Base-by-base conservation (phyloP, 2,329 filamentous ascomycete species). In the Epichloe aotearoae region DNA sequence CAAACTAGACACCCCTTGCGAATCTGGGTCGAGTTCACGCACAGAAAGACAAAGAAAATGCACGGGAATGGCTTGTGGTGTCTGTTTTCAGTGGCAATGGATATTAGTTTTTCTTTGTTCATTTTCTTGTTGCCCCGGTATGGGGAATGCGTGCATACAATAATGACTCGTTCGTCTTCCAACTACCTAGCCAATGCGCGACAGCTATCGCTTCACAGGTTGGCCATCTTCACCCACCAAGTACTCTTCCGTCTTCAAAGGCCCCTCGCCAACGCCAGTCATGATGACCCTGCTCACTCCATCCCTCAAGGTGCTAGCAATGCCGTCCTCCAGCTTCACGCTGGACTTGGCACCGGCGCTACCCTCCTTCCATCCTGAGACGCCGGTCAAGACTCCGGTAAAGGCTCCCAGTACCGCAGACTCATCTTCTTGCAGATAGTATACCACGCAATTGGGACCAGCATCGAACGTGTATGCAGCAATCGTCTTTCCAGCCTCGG, bases 391-490 rank as follows among this genome's bases (percentile, higher is more conserved):
- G 17, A 86, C 73, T 39, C 72, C 71, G 71, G 87, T 86, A 69
- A 98, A 86, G 1, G 83, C 79, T 8, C 89, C 90, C 0, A 89
- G 80, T 3, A 97, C 83, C 3, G 76, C 68, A 41, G 77, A 75
- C 55, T 82, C 77, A 58, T 95, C 79, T 73, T 90, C 76, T 64
- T 90, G 86, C 40, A 90, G 78, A 64, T 95, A 97, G 74, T 98
- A 98, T 47, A 98, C 82, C 47, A 98, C 94, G 40, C 89, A 89
- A 69, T 98, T 98, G 50, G 93, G 93, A 49, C 93, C 93, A 0
- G 93, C 93, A 64, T 98, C 93, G 62, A 97, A 98, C 0, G 93
- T 98, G 68, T 98, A 98, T 3, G 93, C 93, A 3, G 88, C 89
- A 17, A 97, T 77, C 0, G 79, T 83, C 70, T 82, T 84, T 50